Evolutionary conservation across 371 early-diverging fungal species (phyloP).

Genomic region (Nematocida displodere): DNA sequence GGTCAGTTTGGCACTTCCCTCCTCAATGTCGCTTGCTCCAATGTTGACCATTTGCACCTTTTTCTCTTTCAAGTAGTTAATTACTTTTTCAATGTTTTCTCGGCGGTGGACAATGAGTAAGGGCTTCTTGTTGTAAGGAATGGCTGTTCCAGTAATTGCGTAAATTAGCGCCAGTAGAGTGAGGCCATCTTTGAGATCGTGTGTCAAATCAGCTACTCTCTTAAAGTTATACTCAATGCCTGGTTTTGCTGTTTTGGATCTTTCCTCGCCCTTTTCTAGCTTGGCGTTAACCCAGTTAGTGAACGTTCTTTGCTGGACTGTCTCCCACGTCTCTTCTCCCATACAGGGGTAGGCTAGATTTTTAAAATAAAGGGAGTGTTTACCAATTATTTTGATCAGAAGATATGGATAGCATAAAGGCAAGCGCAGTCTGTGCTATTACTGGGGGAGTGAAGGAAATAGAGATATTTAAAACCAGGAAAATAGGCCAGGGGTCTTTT

Average conservation of each 20-base stretch:
- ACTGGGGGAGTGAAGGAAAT: constrained; percentile 5
- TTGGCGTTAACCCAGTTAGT: constrained; percentile 81
- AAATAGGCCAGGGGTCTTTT: constrained; percentile 63
- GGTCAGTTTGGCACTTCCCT: constrained; percentile 80
- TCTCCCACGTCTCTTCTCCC: constrained; percentile 63
- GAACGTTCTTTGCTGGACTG: constrained; percentile 71
- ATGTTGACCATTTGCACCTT: constrained; percentile 82
- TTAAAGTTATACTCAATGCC: constrained; percentile 75
- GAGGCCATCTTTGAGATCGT: constrained; percentile 20
- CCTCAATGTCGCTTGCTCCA: constrained; percentile 83
- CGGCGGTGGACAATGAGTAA: constrained; percentile 80
- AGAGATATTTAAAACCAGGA: constrained; percentile 25
- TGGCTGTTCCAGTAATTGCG: constrained; percentile 70
- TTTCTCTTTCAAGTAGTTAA: constrained; percentile 78
- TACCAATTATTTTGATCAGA: constrained; percentile 30
- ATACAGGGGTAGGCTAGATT: constrained; percentile 32
- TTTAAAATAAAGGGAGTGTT: constrained; percentile 52
- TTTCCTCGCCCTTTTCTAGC: constrained; percentile 68
- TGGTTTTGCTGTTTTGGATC: constrained; percentile 69
- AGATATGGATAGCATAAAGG: constrained; percentile 14
- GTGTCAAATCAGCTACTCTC: constrained; percentile 47
- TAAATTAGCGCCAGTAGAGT: constrained; percentile 64
- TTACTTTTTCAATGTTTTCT: constrained; percentile 84
- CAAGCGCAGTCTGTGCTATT: not conserved
- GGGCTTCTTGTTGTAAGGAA: constrained; percentile 77